These are phyloP conservation scores for Penicillium sp. DNA, from an alignment of 2,329 filamentous ascomycete genomes.

Conservation along the genomic window DNA sequence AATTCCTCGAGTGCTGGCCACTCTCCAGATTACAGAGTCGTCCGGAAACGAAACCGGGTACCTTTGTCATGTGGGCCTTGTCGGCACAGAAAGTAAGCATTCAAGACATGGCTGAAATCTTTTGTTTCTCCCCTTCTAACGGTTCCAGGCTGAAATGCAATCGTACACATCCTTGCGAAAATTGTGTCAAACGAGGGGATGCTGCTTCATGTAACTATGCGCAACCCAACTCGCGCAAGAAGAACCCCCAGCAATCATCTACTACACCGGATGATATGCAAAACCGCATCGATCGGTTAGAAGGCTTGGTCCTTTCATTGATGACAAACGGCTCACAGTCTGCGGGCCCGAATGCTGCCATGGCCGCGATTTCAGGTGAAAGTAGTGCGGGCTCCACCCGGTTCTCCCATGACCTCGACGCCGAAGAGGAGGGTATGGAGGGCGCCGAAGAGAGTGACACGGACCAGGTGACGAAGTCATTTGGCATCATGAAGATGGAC, in stretches of 20 bases:
- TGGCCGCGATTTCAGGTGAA: slow-evolving; percentile 52
- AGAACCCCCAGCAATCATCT: slow-evolving; percentile 59
- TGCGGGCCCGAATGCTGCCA: slow-evolving; percentile 57
- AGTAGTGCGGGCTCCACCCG: slow-evolving; percentile 38
- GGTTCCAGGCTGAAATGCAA: slow-evolving; percentile 77
- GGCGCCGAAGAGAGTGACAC: slow-evolving; percentile 64
- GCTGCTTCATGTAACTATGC: slow-evolving; percentile 82
- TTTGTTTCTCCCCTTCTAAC: slow-evolving; percentile 10
- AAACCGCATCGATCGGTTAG: slow-evolving; percentile 91
- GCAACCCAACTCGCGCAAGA: slow-evolving; percentile 65
- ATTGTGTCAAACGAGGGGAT: slow-evolving; percentile 86
- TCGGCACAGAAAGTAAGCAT: slow-evolving; percentile 77
- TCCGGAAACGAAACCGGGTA: slow-evolving; percentile 87
- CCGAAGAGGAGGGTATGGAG: slow-evolving; percentile 58
- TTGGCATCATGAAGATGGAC: slow-evolving; percentile 81
- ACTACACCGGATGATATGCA: slow-evolving; percentile 91
- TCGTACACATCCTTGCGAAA: slow-evolving; percentile 84
- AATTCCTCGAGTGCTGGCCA: slow-evolving; percentile 72
- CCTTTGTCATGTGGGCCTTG: slow-evolving; percentile 90
- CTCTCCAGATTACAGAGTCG: slow-evolving; percentile 83
- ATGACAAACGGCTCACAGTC: slow-evolving; percentile 83
- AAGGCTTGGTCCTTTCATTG: slow-evolving; percentile 84
- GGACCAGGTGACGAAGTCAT: slow-evolving; percentile 67
- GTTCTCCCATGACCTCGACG: slow-evolving; percentile 34
- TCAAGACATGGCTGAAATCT: neutral